Conservation (phyloP, 2,329 filamentous ascomycete genomes). For the Nakataea oryzae region DNA sequence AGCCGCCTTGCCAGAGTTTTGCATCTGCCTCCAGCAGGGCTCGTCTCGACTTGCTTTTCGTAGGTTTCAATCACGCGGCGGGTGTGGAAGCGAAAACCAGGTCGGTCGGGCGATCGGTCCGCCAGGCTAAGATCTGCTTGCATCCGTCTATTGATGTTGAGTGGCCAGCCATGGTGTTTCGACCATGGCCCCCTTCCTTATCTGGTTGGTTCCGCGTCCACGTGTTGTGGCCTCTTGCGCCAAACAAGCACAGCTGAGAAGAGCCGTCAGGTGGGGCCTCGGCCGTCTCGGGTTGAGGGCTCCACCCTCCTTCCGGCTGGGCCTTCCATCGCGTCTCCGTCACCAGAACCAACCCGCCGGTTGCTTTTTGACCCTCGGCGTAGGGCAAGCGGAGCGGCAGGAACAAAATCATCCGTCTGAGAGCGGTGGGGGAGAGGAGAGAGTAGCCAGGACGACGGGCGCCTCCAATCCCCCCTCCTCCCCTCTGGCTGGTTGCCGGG, state of each 20-base stretch:
- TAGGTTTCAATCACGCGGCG: background rate
- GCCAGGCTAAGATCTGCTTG: background rate
- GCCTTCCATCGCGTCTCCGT: background rate
- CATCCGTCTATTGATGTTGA: background rate
- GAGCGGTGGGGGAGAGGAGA: background rate
- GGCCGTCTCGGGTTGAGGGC: background rate
- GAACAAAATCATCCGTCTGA: background rate
- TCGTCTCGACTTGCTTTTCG: background rate
- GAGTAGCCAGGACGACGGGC: too few relatives aligned
- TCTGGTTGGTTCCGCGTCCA: background rate
- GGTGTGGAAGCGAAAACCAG: background rate
- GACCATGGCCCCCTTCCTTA: background rate
- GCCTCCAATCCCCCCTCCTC: too few relatives aligned
- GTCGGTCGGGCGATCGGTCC: background rate
- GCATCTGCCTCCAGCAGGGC: background rate
- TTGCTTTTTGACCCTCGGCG: background rate
- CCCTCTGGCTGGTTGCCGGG: too few relatives aligned
- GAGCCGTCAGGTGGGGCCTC: background rate
- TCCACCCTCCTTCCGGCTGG: background rate
- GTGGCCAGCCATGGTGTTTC: background rate
- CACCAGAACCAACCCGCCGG: background rate
- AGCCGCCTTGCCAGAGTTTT: too few relatives aligned
- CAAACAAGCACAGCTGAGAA: background rate
- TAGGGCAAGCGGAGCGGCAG: too few relatives aligned
- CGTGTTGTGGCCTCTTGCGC: background rate